A percentile compares a stretch with the other conserved stretches of the same genome.
Evolutionary conservation across 352 stramenopile genomes (phyloP).

Genomic region (Hyaloperonospora arabidopsidis): DNA sequence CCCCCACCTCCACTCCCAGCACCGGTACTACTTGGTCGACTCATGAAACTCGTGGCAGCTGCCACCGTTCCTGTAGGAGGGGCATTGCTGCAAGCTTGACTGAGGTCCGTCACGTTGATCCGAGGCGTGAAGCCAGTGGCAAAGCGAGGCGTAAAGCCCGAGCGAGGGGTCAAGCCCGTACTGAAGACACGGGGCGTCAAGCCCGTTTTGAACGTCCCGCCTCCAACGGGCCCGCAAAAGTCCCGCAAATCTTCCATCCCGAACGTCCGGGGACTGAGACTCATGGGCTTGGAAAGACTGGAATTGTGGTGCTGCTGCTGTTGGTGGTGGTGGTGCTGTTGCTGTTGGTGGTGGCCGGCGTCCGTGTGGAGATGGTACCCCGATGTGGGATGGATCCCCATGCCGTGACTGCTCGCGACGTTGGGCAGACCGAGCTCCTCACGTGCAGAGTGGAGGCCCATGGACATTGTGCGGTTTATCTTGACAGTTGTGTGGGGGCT

Average conservation of each 20-base stretch:
- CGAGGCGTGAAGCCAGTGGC: constrained; percentile 71
- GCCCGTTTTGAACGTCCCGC: constrained; percentile 65
- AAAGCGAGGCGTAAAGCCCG: constrained; percentile 75
- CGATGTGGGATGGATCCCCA: constrained; percentile 18
- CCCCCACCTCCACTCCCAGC: constrained; percentile 29
- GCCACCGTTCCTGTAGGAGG: constrained; percentile 34
- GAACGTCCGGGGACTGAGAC: constrained; percentile 69
- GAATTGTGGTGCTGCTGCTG: constrained; percentile 7
- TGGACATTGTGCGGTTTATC: constrained; percentile 58
- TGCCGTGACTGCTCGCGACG: constrained; percentile 31
- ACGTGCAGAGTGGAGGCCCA: constrained; percentile 61
- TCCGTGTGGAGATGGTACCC: constrained; percentile 31
- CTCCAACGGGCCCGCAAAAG: constrained; percentile 65
- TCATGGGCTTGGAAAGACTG: constrained; percentile 58
- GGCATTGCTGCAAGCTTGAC: constrained; percentile 24
- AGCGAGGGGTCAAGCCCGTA: constrained; percentile 69
- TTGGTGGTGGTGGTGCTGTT: no score
- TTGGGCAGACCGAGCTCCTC: constrained; percentile 63
- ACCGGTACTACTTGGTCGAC: constrained; percentile 27
- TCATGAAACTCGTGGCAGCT: constrained; percentile 19
- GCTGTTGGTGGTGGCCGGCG: constrained; percentile 12
- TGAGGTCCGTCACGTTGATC: constrained; percentile 49
- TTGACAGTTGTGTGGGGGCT: constrained; percentile 16
- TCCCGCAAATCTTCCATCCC: constrained; percentile 81
- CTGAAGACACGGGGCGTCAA: constrained; percentile 75